Evolutionary conservation across 2,329 filamentous ascomycete species (phyloP).

Genomic region (Scolecobasidium constrictum): DNA sequence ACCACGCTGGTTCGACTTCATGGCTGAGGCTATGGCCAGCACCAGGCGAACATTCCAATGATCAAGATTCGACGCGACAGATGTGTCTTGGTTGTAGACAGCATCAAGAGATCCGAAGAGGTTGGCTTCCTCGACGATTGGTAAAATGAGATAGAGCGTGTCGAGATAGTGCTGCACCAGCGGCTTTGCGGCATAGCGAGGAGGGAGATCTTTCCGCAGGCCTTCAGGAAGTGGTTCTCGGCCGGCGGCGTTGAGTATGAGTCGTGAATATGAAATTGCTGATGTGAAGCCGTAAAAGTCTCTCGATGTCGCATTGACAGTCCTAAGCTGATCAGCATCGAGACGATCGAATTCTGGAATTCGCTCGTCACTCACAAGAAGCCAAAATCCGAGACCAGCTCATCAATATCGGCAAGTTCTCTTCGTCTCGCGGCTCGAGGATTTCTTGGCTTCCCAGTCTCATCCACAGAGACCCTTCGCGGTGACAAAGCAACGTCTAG

Average conservation of each 20-base stretch:
- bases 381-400: constrained; percentile 87
- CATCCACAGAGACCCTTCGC: constrained; percentile 22
- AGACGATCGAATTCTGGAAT: neutral
- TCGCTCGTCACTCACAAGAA: constrained; percentile 54
- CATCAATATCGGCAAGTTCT: constrained; percentile 81
- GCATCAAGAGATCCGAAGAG: constrained; percentile 72
- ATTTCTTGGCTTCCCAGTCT: constrained; percentile 19
- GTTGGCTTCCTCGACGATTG: constrained; percentile 69
- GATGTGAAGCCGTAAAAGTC: constrained; percentile 85
- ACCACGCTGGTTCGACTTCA: constrained; percentile 55
- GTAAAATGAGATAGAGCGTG: constrained; percentile 69
- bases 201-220: constrained; percentile 51
- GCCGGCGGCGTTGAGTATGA: constrained; percentile 73
- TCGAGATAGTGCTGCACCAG: constrained; percentile 79
- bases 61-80: constrained; percentile 55
- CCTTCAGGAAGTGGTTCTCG: constrained; percentile 60
- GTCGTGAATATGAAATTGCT: constrained; percentile 83
- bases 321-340: constrained; percentile 44
- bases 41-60: constrained; percentile 85
- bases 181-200: constrained; percentile 54
- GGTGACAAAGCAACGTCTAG: constrained; percentile 42
- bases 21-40: constrained; percentile 67
- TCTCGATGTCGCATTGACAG: constrained; percentile 86
- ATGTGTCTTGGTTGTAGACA: constrained; percentile 61
- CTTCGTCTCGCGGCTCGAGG: constrained; percentile 37